These are phyloP conservation scores for Mucor indicus DNA, from an alignment of 371 early-diverging fungal genomes.

Conservation along the genomic window DNA sequence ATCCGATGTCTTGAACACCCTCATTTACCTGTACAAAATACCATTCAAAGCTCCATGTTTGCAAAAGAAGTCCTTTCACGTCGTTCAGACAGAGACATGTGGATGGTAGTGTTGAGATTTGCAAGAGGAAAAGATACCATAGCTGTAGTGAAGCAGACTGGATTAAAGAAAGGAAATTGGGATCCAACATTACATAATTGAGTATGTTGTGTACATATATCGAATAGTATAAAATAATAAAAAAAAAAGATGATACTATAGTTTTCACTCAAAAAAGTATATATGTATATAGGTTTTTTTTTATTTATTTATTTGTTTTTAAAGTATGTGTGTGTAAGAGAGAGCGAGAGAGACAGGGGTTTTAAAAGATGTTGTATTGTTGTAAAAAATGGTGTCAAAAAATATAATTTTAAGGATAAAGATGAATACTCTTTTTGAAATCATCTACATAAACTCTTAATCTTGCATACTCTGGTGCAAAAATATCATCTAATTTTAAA, in stretches of 20 bases:
- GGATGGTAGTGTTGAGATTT: conserved; percentile 29
- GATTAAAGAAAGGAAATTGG: conserved; percentile 33
- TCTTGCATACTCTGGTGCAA: conserved; percentile 41
- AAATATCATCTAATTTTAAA: conserved; percentile 26
- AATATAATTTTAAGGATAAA: conserved; percentile 27
- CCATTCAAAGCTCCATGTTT: conserved; percentile 30
- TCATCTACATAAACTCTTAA: conserved; percentile 42
- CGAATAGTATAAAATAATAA: neutral
- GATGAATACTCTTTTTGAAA: conserved; percentile 39
- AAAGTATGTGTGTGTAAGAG: neutral
- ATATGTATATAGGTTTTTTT: neutral
- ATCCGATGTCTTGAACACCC: conserved; percentile 36
- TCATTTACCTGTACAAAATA: conserved; percentile 29
- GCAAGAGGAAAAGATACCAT: conserved; percentile 20
- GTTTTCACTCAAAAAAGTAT: neutral
- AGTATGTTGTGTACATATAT: too few species aligned
- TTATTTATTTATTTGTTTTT: neutral
- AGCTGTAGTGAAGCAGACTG: conserved; percentile 24
- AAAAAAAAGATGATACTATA: neutral
- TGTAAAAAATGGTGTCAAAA: neutral
- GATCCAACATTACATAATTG: conserved; percentile 26
- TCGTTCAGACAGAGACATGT: neutral
- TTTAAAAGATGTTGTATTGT: too few species aligned
- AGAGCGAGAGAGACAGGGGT: neutral
- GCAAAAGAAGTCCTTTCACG: conserved; percentile 21